Base-by-base conservation (phyloP, 441 rosid species). In the Corymbia calophylla region DNA sequence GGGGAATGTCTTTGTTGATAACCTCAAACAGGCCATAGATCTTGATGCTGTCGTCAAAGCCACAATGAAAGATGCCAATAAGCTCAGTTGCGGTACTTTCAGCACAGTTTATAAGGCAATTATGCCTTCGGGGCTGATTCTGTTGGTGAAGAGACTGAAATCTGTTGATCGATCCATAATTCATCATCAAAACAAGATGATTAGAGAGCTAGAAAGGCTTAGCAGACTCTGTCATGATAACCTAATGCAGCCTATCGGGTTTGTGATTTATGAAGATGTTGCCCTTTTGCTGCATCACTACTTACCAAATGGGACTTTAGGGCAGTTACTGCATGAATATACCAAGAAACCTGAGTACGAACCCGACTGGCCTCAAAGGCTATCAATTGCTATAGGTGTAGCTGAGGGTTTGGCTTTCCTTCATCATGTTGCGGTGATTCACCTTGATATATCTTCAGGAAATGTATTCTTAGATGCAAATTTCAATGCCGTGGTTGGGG, bases 351-450 rank as follows among this genome's bases (percentile, higher is more conserved):
- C 95, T 0, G 97, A 95, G n/a, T 95, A 97, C 54, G 91, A 93
- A 93, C 98, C 98, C 4, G 99, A 98, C 93, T 97, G 99, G 99
- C 97, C 99, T 53, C 93, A 89, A 66, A 98, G 99, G 93, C 91
- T 96, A 19, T 94, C 97, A 53, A 93, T 98, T 91, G 99, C 99
- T 86, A 93, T 94, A 15, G 99, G 99, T 89, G 96, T 96, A 44
- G 99, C 98, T 35, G 97, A 97, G 94, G 99, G 99, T 88, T 92
- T 98, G 92, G 95, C 97, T 55, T 98, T 96, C 93, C 99, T 98
- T 88, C 99, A 98, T 92, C 95, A 96, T 18, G 95, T 98, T 16
- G 99, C 99, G 9, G 94, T 95, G 87, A 98, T 98, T 91, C 99
- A 98, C 95, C 98, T 98, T 10, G 99, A 98, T 66, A 95, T 98